Conservation (phyloP, 306 rosid genomes). For the Vachellia collinsii region DNA sequence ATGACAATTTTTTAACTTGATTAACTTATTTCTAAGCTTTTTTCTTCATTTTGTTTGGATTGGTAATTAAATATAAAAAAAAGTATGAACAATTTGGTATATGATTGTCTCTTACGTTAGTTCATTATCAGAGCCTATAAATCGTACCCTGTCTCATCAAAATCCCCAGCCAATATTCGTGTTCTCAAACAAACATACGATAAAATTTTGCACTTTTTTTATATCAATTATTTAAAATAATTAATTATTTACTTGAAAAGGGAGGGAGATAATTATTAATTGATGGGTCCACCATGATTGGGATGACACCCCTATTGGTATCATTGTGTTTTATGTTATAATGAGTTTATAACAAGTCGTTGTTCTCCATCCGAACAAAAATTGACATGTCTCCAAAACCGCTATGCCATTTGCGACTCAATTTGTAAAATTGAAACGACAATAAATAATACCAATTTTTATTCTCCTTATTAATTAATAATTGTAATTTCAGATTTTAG, state of each 20-base stretch:
- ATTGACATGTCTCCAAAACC: no score
- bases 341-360: not conserved
- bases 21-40: not conserved
- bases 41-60: not conserved
- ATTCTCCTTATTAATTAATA: no score
- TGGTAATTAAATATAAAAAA: not conserved
- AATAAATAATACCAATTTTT: no score
- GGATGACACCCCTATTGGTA: conserved; percentile 4
- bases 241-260: not conserved
- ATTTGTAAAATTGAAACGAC: no score
- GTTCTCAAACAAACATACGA: not conserved
- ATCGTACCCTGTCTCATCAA: not conserved
- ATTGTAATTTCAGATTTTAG: no score
- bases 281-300: not conserved
- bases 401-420: no score
- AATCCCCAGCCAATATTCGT: not conserved
- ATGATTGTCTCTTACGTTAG: not conserved
- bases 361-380: not conserved
- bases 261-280: not conserved
- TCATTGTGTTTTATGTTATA: not conserved
- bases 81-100: no score
- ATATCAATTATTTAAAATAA: not conserved
- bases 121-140: not conserved
- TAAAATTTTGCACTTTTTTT: not conserved
- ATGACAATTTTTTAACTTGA: no score